Base-by-base conservation (phyloP, 495 filamentous ascomycete species). In the Elasticomyces elasticus region DNA sequence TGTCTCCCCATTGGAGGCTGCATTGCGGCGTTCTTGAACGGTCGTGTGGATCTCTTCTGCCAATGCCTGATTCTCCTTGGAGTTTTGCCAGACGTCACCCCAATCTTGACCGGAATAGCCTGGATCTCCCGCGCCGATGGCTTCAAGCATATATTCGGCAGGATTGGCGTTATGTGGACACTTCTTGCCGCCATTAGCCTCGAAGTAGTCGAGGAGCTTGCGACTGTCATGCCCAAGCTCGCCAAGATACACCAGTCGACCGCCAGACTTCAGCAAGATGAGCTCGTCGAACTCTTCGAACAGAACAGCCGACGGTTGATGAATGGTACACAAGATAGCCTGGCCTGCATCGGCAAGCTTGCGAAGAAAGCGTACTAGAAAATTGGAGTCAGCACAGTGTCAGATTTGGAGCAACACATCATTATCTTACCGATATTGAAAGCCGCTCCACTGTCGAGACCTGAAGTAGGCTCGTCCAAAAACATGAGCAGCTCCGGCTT, bases 401-500 rank as follows among this genome's bases (percentile, higher is more conserved):
- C n/a, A n/a, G n/a, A n/a, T n/a, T n/a, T n/a, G n/a, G n/a, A n/a
- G n/a, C n/a, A n/a, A n/a, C n/a, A n/a, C n/a, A n/a, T n/a, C n/a
- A n/a, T n/a, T n/a, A n/a, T n/a, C n/a, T n/a, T n/a, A n/a, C n/a
- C n/a, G 11, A 84, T 83, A 55, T 80, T 80, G 60, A 74, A 85
- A 19, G 83, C 80, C 15, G 80, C 76, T 37, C 77, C 74, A 0
- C 73, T 75, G 54, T 87, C 83, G 5, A 87, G 76, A 12, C 55
- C 83, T 6, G 79, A 85, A 2, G 86, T 89, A 2, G 86, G 86
- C 59, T 89, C 85, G 61, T 89, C 85, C 27, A 89, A 67, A 65
- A 89, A 89, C 54, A 89, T 76, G 5, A 88, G 66, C 38, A 85
- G 74, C 37, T 75, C 80, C 11, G 76, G 83, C 65, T 83, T 86